Evolutionary conservation across 2,329 filamentous ascomycete species (phyloP), one percentile per base, ranked within the genome.

Genomic region (Arthrocladium fulminans): DNA sequence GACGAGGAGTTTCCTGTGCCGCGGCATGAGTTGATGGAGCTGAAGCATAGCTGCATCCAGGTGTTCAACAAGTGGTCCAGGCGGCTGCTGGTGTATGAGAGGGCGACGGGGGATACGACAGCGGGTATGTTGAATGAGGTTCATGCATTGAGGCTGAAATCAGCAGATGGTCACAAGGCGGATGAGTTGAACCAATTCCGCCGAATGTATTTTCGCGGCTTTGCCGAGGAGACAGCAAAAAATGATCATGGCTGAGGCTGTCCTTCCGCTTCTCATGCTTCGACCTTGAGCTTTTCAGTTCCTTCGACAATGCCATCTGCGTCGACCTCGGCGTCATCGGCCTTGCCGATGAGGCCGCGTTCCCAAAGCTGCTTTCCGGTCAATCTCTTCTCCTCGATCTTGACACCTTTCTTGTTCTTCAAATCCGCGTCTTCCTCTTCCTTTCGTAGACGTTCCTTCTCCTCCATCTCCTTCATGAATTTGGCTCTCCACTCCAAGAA

Each of bases 21-120:
- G 2, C 50, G 73, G 17, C 88, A 97, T 63, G 84, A 85, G 0
- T 79, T 77, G 49, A 69, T 98, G 12, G 77, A 84, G 59, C 69
- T 90, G 20, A 75, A 88, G 17, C 81, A 77, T 37, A 77, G 88
- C 24, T 95, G 88, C 61, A 80, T 86, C 5, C 92, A 98, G 63
- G 74, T 77, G 0, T 98, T 98, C 63, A 90, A 88, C 62, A 92
- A 86, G 67, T 98, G 89, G 92, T 92, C 88, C 17, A 79, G 92
- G 51, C 78, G 88, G 55, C 73, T 98, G 29, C 84, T 97, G 45
- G 94, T 88, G 0, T 97, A 97, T 65, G 76, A 80, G 38, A 78
- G 88, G 45, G 69, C 86, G 17, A 73, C 77, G 0, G 81, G 87
- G 57, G 69, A 64, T n/a, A 58, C 69, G 37, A 42, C 61, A n/a